Evolutionary conservation across 805 yeast species (phyloP).

Genomic region (Metschnikowia colocasiae): DNA sequence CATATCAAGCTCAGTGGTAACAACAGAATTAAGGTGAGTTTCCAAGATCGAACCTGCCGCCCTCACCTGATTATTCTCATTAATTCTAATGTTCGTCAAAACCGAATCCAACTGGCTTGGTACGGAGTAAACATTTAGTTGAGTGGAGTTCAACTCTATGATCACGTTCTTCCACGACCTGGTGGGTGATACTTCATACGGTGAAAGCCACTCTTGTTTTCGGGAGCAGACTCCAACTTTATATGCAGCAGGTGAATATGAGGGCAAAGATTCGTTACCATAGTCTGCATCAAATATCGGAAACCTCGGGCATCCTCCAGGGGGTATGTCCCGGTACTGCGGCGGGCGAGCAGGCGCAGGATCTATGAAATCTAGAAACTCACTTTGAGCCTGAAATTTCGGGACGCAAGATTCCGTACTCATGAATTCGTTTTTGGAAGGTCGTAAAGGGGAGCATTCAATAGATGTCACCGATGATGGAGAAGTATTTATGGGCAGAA

Average conservation of each 20-base stretch:
- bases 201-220: slow-evolving; percentile 74
- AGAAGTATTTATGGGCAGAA: background rate
- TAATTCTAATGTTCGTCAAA: slow-evolving; percentile 13
- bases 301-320: slow-evolving; percentile 43
- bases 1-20: slow-evolving; percentile 13
- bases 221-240: slow-evolving; percentile 55
- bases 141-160: slow-evolving; percentile 82
- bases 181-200: slow-evolving; percentile 63
- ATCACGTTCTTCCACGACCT: slow-evolving; percentile 70
- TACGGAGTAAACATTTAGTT: slow-evolving; percentile 61
- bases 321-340: slow-evolving; percentile 33
- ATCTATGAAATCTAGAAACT: slow-evolving; percentile 30
- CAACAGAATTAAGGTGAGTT: slow-evolving; percentile 9
- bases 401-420: background rate
- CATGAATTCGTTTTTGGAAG: background rate
- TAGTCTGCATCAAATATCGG: slow-evolving; percentile 21
- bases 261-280: slow-evolving; percentile 51
- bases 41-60: background rate
- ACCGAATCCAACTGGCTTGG: slow-evolving; percentile 32
- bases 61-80: background rate
- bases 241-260: slow-evolving; percentile 62
- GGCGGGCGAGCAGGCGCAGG: slow-evolving; percentile 41
- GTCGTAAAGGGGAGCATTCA: background rate
- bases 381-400: slow-evolving; percentile 10
- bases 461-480: slow-evolving; percentile 1